Evolutionary conservation across 1,284 basidiomycete genomes (phyloP), one percentile per base, ranked within the genome.

Genomic region (Schizopora paradoxa): DNA sequence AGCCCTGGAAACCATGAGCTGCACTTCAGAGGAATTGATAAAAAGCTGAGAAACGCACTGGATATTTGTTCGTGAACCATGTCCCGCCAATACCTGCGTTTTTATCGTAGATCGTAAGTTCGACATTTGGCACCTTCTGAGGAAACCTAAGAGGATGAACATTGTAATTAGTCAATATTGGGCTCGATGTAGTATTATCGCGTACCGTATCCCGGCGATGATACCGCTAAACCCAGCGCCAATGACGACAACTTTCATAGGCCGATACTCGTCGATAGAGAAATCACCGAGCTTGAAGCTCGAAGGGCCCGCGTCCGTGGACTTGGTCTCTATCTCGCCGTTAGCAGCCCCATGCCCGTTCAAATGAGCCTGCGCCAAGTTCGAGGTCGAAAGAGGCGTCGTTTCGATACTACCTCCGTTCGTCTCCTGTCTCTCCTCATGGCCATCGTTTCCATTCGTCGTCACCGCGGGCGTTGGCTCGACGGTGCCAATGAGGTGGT

Each of bases 21-120:
- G n/a, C n/a, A n/a, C n/a, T n/a, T 18, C 27, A 37, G 13, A 22
- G 33, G 42, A 36, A n/a, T n/a, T 11, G 13, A 18, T 3, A 27
- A 25, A 18, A 8, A 1, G 28, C 11, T n/a, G 5, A 32, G 32
- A 6, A 11, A 63, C 58, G 35, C 34, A 59, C 57, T 18, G 68
- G 66, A 43, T 70, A 70, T 39, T 55, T 61, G 43, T 68, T 70
- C 26, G 59, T 57, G 52, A 57, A 66, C 79, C 79, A 82, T 1
- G 77, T 74, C 3, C 80, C 80, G 11, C 79, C 80, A 14, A 83
- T 63, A 1, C 72, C 76, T 3, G 67, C 64, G 47, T 74, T 72
- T 51, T 76, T 74, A 41, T 83, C 79, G 54, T 80, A 82, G n/a
- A 82, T 73, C 1, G 68, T 70, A 6, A 82, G 55, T 18, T 77